These are phyloP conservation scores for Corniculantispora saksenae DNA, from an alignment of 2,329 filamentous ascomycete species.

Conservation along the genomic window DNA sequence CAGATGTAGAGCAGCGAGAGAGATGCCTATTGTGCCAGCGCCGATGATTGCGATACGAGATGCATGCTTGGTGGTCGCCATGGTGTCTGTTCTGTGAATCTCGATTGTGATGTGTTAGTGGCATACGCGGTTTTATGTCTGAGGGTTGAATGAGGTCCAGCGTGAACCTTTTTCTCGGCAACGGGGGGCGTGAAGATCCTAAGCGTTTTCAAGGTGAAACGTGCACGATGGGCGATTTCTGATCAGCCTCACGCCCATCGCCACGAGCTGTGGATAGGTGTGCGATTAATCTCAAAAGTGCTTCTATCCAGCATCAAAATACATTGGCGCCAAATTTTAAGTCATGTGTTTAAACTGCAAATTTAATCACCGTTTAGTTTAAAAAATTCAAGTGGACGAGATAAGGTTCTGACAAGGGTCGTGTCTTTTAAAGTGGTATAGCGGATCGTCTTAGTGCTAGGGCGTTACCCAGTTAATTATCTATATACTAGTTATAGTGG, in stretches of 20 bases:
- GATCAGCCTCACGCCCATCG: neutral
- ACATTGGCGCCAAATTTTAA: neutral
- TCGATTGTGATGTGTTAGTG: neutral
- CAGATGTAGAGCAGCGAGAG: slow-evolving; percentile 56
- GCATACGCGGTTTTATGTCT: neutral
- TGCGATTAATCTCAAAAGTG: neutral
- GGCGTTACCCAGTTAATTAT: too few relatives aligned
- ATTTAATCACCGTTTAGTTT: neutral
- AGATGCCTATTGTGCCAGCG: slow-evolving; percentile 53
- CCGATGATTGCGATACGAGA: slow-evolving; percentile 38
- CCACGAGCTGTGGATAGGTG: neutral
- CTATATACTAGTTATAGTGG: too few relatives aligned
- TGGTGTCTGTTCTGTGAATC: neutral
- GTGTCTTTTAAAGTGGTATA: too few relatives aligned
- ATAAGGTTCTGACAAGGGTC: too few relatives aligned
- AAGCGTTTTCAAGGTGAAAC: neutral
- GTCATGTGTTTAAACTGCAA: neutral
- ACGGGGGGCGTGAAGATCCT: neutral
- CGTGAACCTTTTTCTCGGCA: neutral
- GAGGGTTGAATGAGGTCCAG: neutral
- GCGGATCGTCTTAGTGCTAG: too few relatives aligned
- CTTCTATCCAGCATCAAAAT: neutral
- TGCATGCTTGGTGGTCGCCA: slow-evolving; percentile 21
- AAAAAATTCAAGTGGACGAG: too few relatives aligned
- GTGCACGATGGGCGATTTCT: neutral